Conservation (phyloP, 2,329 filamentous ascomycete genomes). For the Trichoderma atrobrunneum region DNA sequence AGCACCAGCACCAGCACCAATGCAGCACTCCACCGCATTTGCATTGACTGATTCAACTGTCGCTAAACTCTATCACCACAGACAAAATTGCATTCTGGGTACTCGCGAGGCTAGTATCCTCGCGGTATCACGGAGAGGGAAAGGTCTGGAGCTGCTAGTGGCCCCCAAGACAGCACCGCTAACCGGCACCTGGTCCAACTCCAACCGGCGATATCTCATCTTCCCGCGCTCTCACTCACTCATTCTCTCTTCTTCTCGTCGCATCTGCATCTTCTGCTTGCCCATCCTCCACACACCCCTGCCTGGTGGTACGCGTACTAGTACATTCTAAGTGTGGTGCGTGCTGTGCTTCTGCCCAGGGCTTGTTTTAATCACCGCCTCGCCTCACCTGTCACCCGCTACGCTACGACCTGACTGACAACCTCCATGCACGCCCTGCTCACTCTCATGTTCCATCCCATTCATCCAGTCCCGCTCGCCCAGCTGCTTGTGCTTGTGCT, state of each 20-base stretch:
- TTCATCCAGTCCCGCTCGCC: not conserved
- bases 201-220: not conserved
- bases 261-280: not conserved
- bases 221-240: not conserved
- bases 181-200: not conserved
- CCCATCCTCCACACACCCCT: not conserved
- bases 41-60: not conserved
- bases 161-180: not conserved
- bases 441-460: not conserved
- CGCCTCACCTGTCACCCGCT: conserved; percentile 17
- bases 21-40: not conserved
- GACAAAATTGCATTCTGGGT: not conserved
- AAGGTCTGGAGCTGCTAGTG: not conserved
- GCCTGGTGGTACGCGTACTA: not conserved
- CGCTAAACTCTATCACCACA: conserved; percentile 5
- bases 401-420: conserved; percentile 14
- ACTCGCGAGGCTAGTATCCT: not conserved
- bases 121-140: not conserved
- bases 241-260: not conserved
- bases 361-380: conserved; percentile 17
- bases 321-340: conserved; percentile 1
- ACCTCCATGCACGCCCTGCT: conserved; percentile 13
- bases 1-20: not conserved
- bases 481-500: not conserved
- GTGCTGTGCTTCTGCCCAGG: conserved; percentile 10